Base-by-base conservation (phyloP, 2,329 filamentous ascomycete genomes). In the Aureobasidium sp. region DNA sequence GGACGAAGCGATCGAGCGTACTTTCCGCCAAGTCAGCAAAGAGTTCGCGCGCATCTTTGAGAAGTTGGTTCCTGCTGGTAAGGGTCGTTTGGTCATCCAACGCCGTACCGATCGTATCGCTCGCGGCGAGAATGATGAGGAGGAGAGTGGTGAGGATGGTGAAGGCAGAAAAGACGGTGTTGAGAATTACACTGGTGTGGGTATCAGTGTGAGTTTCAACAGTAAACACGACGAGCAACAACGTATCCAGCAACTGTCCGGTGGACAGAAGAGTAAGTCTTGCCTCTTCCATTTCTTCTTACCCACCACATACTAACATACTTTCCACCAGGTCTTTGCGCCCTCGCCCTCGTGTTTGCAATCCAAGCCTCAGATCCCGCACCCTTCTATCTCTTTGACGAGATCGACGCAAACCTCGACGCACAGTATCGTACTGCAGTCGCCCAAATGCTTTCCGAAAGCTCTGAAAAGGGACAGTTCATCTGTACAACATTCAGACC, bases 401-500 rank as follows among this genome's bases (percentile, higher is more conserved):
- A 99, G 76, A 96, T 99, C 66, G 94, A 99, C 72, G 94, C 94
- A 74, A 99, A 99, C 73, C 83, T 99, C 29, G 94, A 99, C 73
- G 92, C 94, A 1, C 94, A 99, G 76, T 99, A 99, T 78, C 89
- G 94, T 64, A 97, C 94, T 1, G 93, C 94, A 1, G 94, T 99
- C 11, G 94, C 94, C 3, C 84, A 90, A 62, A 90, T 97, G 78
- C 82, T 99, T 27, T 81, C 93, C 70, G 82, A 78, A 67, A 71
- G 72, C 52, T 73, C 68, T 36, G 74, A 76, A 52, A 75, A 70
- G 39, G 86, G 86, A 0, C 87, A 99, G 74, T 99, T 99, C 73
- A 99, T 99, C 75, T 97, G 94, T 81, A 99, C 94, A 4, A 99
- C 94, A 2, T 99, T 99, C 84, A 83, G 94, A 62, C 94, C 94